Evolutionary conservation across 768 basidiomycete genomes (phyloP).

Genomic region (Xerocomellus dryophilus): DNA sequence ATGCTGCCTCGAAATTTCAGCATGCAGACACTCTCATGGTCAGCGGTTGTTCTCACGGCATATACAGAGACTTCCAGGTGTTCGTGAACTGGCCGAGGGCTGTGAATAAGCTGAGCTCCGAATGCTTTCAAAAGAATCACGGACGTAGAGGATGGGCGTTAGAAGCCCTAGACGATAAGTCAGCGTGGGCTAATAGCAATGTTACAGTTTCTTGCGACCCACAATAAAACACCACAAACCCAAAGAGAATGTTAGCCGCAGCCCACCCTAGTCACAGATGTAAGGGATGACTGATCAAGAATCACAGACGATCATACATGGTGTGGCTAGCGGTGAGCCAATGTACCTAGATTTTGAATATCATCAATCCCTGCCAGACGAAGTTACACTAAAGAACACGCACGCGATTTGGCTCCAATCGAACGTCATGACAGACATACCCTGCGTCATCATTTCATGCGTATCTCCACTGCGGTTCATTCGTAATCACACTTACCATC

Average conservation of each 20-base stretch:
- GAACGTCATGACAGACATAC: constrained; percentile 74
- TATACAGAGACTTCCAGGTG: constrained; percentile 54
- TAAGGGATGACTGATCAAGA: background rate
- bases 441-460: constrained; percentile 22
- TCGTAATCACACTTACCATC: constrained; percentile 34
- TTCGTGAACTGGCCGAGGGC: constrained; percentile 51
- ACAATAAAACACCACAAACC: constrained; percentile 75
- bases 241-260: constrained; percentile 63
- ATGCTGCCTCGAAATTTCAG: constrained; percentile 37
- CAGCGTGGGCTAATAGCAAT: background rate
- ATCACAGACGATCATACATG: constrained; percentile 37
- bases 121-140: constrained; percentile 45
- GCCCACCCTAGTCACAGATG: constrained; percentile 55
- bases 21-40: background rate
- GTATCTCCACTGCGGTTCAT: background rate
- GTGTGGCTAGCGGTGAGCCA: constrained; percentile 62
- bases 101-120: background rate
- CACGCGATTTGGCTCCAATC: constrained; percentile 71
- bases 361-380: background rate
- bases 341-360: constrained; percentile 18
- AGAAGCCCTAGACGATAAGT: constrained; percentile 25
- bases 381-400: constrained; percentile 11
- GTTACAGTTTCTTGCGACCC: background rate
- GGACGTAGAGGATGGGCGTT: constrained; percentile 42
- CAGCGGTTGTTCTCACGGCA: constrained; percentile 45